Percentiles rank a stretch among this genome's conserved stretches.
phyloP scores from a whole-genome alignment of 768 basidiomycete genomes.

The Chalciporus piperatus region DNA sequence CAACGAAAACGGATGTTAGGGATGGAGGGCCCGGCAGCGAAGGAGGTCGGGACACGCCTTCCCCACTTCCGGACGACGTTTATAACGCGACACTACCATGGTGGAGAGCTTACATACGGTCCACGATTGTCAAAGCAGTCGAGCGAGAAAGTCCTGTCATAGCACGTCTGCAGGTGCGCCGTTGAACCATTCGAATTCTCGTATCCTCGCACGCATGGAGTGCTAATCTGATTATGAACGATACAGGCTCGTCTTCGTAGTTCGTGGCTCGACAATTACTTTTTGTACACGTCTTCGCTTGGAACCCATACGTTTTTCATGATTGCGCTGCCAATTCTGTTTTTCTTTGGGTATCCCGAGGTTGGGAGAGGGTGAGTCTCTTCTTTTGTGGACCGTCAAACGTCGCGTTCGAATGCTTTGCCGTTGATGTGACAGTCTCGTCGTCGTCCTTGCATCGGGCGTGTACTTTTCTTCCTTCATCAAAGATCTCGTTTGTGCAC shows the following conservation, averaged over 20 bases:
- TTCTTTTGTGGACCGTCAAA: background rate
- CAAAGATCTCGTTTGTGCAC: conserved; percentile 89
- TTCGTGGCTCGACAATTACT: conserved; percentile 74
- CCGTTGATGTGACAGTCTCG: conserved; percentile 43
- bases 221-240: conserved; percentile 5
- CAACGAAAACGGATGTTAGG: background rate
- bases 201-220: conserved; percentile 10
- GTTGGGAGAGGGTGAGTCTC: conserved; percentile 68
- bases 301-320: conserved; percentile 95
- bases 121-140: conserved; percentile 50
- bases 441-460: conserved; percentile 70
- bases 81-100: conserved; percentile 61
- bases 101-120: conserved; percentile 65
- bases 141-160: conserved; percentile 58
- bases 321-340: conserved; percentile 79
- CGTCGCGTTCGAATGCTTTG: conserved; percentile 9
- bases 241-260: conserved; percentile 52
- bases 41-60: conserved; percentile 4
- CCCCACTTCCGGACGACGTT: conserved; percentile 41
- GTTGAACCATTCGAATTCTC: background rate
- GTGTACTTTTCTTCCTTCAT: conserved; percentile 85
- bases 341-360: conserved; percentile 80
- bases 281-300: conserved; percentile 76
- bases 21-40: too few relatives aligned
- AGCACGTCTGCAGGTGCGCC: conserved; percentile 62